Percentiles rank a stretch among this genome's conserved stretches.
phyloP scores from a whole-genome alignment of 805 yeast genomes.

The Lipomyces spencermartinsiae region DNA sequence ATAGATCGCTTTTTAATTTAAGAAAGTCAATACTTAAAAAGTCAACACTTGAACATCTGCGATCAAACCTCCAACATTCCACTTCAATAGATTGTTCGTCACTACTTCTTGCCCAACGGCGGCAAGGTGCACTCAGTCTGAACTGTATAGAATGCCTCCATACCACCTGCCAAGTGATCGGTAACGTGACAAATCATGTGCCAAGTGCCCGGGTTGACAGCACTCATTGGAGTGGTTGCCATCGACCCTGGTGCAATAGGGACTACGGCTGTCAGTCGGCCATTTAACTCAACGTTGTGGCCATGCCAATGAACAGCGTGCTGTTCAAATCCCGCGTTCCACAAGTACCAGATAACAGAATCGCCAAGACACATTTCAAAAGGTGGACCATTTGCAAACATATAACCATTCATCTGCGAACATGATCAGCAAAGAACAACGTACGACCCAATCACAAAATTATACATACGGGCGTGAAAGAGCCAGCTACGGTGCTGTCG shows the following conservation, averaged over 20 bases:
- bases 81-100: neutral
- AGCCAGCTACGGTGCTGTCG: neutral
- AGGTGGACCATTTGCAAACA: neutral
- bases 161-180: neutral
- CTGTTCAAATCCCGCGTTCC: slow-evolving; percentile 3
- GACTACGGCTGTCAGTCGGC: neutral
- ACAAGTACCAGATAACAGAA: neutral
- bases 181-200: neutral
- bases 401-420: slow-evolving; percentile 8
- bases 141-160: neutral
- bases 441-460: neutral
- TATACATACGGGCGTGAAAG: slow-evolving; percentile 2
- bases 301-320: slow-evolving; percentile 13
- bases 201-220: slow-evolving; percentile 1
- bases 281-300: neutral
- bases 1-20: too few relatives aligned
- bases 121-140: neutral
- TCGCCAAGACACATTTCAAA: slow-evolving; percentile 9
- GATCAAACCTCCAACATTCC: too few relatives aligned
- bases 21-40: too few relatives aligned
- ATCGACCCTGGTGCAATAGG: neutral
- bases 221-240: neutral
- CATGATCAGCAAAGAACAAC: neutral
- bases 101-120: neutral
- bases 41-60: too few relatives aligned